Evolutionary conservation across 495 filamentous ascomycete genomes (phyloP), one percentile per base, ranked within the genome.

Genomic region (Penicillium manginii): DNA sequence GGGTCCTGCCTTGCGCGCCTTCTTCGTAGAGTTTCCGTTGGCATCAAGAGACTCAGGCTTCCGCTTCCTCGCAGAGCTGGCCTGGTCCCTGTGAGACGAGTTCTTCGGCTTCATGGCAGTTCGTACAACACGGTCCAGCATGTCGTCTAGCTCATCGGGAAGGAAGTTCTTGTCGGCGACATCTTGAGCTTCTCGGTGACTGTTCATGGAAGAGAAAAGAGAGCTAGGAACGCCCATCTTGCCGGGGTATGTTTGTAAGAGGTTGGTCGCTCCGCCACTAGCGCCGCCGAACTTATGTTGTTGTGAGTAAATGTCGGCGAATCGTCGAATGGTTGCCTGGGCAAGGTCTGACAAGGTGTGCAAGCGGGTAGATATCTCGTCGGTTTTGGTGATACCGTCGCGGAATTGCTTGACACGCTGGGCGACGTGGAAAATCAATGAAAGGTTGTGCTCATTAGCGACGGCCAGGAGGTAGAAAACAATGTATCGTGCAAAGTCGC

Each of bases 291-390:
- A 72, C 52, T 73, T 76, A 58, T 79, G 72, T 50, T 79, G 79
- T 61, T 82, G 81, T 29, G 72, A 73, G 63, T 82, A 80, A 45
- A 76, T 67, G 29, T 84, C 81, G 65, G 93, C 90, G 78, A 89
- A 99, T 59, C 85, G 86, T 37, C 90, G 81, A 58, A 98, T 89
- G 43, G 92, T 81, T 1, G 86, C 82, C 73, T 96, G 90, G 0
- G 93, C 87, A 12, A 99, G 81, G 64, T 99, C 94, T 49, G 89
- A 90, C n/a, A 98, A 74, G 15, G 91, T 85, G 64, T 96, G 96
- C 22, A 98, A 83, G 26, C 77, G 75, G 18, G 68, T 75, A 7
- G 74, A 75, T 26, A 81, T 75, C 48, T 88, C 86, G 57, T 80
- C 73, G 19, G 74, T 76, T 52, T 79, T 75, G 39, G 79, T 80